Conservation (phyloP, 2,329 filamentous ascomycete genomes). For the Myriosclerotinia curreyana region DNA sequence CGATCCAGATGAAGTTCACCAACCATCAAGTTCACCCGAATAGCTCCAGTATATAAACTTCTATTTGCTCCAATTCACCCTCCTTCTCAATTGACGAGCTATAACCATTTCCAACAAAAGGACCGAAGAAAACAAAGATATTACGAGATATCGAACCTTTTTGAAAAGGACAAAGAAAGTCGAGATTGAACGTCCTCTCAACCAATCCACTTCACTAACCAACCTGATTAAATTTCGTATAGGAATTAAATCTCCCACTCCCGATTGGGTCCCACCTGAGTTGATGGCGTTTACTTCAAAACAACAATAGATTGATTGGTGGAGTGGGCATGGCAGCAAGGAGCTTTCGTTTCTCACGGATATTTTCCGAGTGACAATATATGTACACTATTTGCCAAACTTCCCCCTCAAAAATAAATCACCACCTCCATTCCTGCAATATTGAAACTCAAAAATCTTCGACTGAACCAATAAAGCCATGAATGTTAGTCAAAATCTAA, state of each 20-base stretch:
- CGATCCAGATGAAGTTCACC: background rate
- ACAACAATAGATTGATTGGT: background rate
- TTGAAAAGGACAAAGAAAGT: conserved; percentile 7
- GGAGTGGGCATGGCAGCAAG: background rate
- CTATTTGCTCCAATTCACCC: background rate
- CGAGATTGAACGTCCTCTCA: conserved; percentile 5
- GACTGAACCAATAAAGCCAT: background rate
- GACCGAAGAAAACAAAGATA: conserved; percentile 15
- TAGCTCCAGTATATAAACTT: background rate
- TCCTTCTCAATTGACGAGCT: background rate
- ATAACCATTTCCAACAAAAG: conserved; percentile 4
- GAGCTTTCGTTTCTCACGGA: conserved; percentile 1
- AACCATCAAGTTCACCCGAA: background rate
- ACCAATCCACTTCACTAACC: conserved; percentile 3
- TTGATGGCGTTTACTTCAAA: background rate
- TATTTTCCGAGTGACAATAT: conserved; percentile 1
- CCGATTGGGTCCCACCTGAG: background rate
- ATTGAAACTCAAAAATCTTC: too few species aligned
- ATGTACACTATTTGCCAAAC: background rate
- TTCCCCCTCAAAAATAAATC: too few species aligned
- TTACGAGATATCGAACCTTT: conserved; percentile 9
- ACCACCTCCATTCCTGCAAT: too few species aligned
- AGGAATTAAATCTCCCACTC: conserved; percentile 4
- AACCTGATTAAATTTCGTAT: background rate
- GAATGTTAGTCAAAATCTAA: background rate